Conservation (phyloP, 805 yeast species). For the Wickerhamomyces pijperi region DNA sequence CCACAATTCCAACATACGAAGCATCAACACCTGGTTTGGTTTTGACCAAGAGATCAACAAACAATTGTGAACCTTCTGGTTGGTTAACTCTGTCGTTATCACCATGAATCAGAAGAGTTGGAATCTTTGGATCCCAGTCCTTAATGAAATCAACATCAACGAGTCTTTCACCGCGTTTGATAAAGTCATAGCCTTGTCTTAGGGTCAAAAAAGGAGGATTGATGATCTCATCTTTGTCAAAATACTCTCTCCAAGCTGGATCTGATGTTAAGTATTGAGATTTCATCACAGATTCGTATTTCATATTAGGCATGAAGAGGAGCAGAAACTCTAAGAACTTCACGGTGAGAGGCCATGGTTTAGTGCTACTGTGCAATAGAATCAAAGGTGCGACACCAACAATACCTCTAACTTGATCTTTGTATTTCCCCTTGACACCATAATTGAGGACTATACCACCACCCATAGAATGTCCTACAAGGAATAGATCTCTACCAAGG, state of each 20-base stretch:
- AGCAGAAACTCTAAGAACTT: not conserved
- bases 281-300: slow-evolving; percentile 43
- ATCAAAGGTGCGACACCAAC: slow-evolving; percentile 52
- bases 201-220: slow-evolving; percentile 43
- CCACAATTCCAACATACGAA: not conserved
- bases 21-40: not conserved
- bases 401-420: slow-evolving; percentile 33
- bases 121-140: slow-evolving; percentile 1
- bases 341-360: slow-evolving; percentile 26
- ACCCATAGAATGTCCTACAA: slow-evolving; percentile 75
- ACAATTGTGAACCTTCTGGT: not conserved
- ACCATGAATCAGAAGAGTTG: not conserved
- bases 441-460: slow-evolving; percentile 63
- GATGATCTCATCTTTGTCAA: slow-evolving; percentile 30
- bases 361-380: slow-evolving; percentile 42
- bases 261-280: slow-evolving; percentile 45
- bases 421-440: slow-evolving; percentile 41
- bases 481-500: slow-evolving; percentile 27
- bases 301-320: slow-evolving; percentile 29
- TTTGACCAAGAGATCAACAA: no score
- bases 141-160: slow-evolving; percentile 24
- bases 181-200: slow-evolving; percentile 46
- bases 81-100: not conserved
- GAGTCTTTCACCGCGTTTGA: slow-evolving; percentile 47
- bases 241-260: slow-evolving; percentile 31